phyloP scores from a whole-genome alignment of 768 basidiomycete species.

The Psilocybe subaeruginosa region DNA sequence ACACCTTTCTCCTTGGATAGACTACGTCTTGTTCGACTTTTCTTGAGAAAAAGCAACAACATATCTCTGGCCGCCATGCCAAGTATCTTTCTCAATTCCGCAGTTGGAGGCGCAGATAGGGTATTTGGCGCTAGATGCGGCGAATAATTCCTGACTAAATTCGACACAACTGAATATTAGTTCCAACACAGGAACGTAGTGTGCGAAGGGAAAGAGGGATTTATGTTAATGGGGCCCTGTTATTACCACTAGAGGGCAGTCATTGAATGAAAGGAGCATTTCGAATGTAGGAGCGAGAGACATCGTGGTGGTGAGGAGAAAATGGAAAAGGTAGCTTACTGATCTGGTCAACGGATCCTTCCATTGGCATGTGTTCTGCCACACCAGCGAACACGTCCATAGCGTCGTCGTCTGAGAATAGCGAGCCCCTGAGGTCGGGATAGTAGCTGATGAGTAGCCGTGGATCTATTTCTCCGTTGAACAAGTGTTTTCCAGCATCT shows the following conservation, averaged over 20 bases:
- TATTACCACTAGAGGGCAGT: constrained; percentile 19
- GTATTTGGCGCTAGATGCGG: constrained; percentile 80
- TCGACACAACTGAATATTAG: constrained; percentile 82
- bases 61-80: constrained; percentile 71
- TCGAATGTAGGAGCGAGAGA: constrained; percentile 19
- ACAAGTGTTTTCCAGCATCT: constrained; percentile 78
- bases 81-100: constrained; percentile 68
- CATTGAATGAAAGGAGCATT: not conserved
- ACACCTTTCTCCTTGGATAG: constrained; percentile 31
- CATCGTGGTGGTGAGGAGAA: constrained; percentile 20
- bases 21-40: constrained; percentile 53
- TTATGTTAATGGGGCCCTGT: constrained; percentile 27
- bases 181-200: constrained; percentile 53
- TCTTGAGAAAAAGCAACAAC: constrained; percentile 70
- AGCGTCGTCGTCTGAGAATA: constrained; percentile 57
- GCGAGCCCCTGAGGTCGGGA: constrained; percentile 68
- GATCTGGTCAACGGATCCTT: constrained; percentile 78
- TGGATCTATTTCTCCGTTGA: constrained; percentile 83
- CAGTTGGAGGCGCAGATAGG: constrained; percentile 67
- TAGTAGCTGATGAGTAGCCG: constrained; percentile 82
- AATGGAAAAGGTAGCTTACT: constrained; percentile 63
- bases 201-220: constrained; percentile 21
- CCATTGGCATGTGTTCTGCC: constrained; percentile 67
- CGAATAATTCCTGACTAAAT: constrained; percentile 92
- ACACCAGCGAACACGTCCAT: constrained; percentile 79